phyloP scores from a whole-genome alignment of 2,329 filamentous ascomycete genomes.

The Fusarium sp. region DNA sequence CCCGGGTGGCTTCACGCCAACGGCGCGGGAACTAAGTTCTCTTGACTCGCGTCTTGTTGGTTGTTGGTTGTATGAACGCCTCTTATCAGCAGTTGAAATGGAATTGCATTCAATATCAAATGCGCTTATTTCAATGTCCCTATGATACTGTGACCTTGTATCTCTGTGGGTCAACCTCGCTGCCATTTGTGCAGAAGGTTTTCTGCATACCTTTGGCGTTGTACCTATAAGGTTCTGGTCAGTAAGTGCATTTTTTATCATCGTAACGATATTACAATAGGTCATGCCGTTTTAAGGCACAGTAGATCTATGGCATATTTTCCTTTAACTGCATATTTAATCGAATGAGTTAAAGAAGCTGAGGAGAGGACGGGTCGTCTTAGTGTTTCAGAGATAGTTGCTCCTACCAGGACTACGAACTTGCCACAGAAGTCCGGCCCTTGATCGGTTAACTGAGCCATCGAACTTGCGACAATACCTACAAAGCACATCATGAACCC shows the following conservation, averaged over 20 bases:
- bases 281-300: background rate
- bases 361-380: background rate
- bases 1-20: background rate
- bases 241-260: too few relatives aligned
- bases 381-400: background rate
- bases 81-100: background rate
- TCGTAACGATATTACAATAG: too few relatives aligned
- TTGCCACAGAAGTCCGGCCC: too few relatives aligned
- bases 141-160: background rate
- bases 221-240: background rate
- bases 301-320: background rate
- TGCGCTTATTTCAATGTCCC: background rate
- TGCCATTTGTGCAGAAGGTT: background rate
- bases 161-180: background rate
- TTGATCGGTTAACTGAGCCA: too few relatives aligned
- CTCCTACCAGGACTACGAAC: background rate
- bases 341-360: background rate
- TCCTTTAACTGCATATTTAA: background rate
- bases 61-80: background rate
- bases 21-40: background rate
- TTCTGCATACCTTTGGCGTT: background rate
- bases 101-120: background rate
- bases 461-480: too few relatives aligned
- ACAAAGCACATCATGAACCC: background rate
- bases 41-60: background rate